Evolutionary conservation across 306 rosid genomes (phyloP).

Genomic region (Trichosanthes truncata): DNA sequence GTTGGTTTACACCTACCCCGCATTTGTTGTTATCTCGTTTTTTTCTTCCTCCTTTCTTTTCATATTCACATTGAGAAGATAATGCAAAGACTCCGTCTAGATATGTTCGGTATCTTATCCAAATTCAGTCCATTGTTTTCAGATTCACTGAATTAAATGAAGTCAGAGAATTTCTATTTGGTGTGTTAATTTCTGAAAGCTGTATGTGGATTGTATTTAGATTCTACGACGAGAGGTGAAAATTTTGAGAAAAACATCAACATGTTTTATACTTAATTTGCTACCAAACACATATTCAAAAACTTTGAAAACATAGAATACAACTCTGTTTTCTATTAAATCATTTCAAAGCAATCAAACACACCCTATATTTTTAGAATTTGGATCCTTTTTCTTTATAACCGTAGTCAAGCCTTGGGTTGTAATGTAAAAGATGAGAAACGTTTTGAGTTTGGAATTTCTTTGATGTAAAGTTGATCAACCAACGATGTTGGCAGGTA

Average conservation of each 20-base stretch:
- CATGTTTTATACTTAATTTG: not conserved
- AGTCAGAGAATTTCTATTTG: not conserved
- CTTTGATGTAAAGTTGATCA: not conserved
- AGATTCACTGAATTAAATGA: not conserved
- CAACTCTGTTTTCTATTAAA: not conserved
- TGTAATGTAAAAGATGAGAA: not conserved
- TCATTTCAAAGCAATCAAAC: not conserved
- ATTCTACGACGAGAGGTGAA: no score
- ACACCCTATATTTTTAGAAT: not conserved
- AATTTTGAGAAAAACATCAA: not conserved
- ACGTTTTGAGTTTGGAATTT: not conserved
- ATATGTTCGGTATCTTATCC: not conserved
- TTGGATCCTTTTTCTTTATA: not conserved
- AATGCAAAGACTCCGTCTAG: not conserved
- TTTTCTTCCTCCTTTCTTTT: not conserved
- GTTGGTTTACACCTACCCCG: not conserved
- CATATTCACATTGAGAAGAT: not conserved
- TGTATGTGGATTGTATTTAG: not conserved
- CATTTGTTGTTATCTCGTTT: not conserved
- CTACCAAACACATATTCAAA: not conserved
- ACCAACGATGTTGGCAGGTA: constrained; percentile 16
- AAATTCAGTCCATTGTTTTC: not conserved
- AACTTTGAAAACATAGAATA: not conserved
- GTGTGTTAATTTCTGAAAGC: not conserved
- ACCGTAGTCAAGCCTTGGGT: not conserved